Evolutionary conservation across 805 yeast species (phyloP), one percentile per base, ranked within the genome.

Genomic region (Hanseniaspora meyeri): DNA sequence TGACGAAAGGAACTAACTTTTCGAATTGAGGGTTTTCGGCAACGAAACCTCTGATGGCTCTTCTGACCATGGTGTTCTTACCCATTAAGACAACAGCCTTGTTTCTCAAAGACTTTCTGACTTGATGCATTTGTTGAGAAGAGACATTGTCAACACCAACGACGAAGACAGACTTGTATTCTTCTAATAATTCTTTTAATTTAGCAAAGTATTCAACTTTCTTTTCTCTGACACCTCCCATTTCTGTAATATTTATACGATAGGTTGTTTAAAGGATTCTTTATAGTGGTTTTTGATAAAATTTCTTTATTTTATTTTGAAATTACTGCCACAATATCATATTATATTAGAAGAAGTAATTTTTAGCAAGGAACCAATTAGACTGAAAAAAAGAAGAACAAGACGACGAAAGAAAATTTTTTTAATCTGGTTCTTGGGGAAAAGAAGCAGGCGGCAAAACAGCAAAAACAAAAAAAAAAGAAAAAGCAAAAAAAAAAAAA

Each of bases 51-150:
- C 98, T 89, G 82, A 93, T 79, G 73, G 98, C 99, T 80, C 97
- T 89, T 82, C 99, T 88, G 66, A 93, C 96, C 97, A 93, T 91
- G 83, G 99, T 93, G 96, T 93, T 93, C 87, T 93, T 93, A 81
- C 99, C 99, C 98, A 93, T 93, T 72, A 93, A 80, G 66, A 93
- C 90, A 67, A 87, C 93, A 71, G 93, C 98, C 61, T 82, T 85
- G 66, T 88, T 87, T 81, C 99, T 89, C 72, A 93, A 84, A 65
- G 88, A 77, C 82, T 86, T 89, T 86, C 99, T 89, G 81, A 89
- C 82, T 83, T 93, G 95, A 81, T 93, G 99, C 96, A 93, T 90
- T 81, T 93, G 98, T 82, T 93, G 98, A 68, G 99, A 93, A 66
- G 97, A 87, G 74, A 93, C 99, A 82, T 93, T 93, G 81, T 93